Evolutionary conservation across 805 yeast genomes (phyloP), one percentile per base, ranked within the genome.

Genomic region (Candida golubevii): DNA sequence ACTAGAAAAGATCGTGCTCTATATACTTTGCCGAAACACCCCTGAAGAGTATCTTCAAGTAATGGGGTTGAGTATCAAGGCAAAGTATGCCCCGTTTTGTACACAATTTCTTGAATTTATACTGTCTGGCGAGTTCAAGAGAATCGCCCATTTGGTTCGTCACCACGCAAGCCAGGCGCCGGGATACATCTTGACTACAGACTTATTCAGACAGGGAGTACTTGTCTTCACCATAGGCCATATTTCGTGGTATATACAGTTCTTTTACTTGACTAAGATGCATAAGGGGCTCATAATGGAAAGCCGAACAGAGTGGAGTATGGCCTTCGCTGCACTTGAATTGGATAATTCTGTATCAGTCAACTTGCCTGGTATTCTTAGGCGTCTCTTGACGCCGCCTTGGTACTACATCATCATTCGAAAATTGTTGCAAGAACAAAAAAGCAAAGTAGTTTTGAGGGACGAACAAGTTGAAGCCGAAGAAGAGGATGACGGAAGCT

Each of bases 21-120:
- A 74, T 50, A 59, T 78, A 27, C 70, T 78, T 72, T 66, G 80
- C 3, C 63, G 78, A 27, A 66, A 71, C 14, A 66, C 70, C 45
- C 77, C 78, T 3, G 66, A 66, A 31, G 61, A 63, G 12, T 61
- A 63, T 31, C 51, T 77, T 14, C 53, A 67, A 6, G 48, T 76
- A 28, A 51, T 76, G 47, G 74, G 78, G 7, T 38, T 79, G 6
- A 50, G 69, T 37, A 61, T 77, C 34, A 57, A 62, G 23, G 71
- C 77, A 2, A 65, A 71, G 27, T 74, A 76, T 50, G 46, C 71
- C 18, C 79, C 80, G 2, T 66, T 54, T 31, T 42, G 49, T 8
- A 47, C 47, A n/a, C 47, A 42, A 4, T 35, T 47, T n/a, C 35
- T 49, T 27, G 44, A 43, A 14, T 44, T 54, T 23, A 28, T 52